Conservation (phyloP, 805 yeast species). For the Priceomyces melissophilus region DNA sequence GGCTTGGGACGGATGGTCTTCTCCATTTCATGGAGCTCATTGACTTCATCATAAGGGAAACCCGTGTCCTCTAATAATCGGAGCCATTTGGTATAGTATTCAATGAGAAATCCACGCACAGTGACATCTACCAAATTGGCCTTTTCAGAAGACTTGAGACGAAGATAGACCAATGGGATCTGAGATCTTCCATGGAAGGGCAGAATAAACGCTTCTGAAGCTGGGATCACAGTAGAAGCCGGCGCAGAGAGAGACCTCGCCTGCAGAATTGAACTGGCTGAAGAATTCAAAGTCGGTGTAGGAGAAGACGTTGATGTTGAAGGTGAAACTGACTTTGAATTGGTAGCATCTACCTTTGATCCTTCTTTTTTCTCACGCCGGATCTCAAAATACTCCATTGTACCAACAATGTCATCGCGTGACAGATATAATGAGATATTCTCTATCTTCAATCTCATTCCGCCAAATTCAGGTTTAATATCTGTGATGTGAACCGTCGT, state of each 20-base stretch:
- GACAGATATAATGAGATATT: conserved; percentile 16
- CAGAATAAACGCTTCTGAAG: conserved; percentile 15
- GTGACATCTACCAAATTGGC: conserved; percentile 38
- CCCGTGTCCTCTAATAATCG: conserved; percentile 19
- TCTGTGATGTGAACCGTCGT: conserved; percentile 14
- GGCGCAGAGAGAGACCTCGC: no score
- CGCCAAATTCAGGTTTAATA: conserved; percentile 25
- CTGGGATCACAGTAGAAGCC: not conserved
- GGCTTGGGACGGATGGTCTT: conserved; percentile 2
- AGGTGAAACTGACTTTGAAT: no score
- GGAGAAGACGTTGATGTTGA: no score
- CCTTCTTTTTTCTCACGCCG: conserved; percentile 11
- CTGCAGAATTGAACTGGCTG: no score
- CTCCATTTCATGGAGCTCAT: conserved; percentile 7
- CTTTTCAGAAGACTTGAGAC: conserved; percentile 18
- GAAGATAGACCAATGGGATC: conserved; percentile 23
- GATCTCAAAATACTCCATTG: conserved; percentile 14
- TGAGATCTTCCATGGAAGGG: conserved; percentile 17
- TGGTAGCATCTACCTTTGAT: not conserved
- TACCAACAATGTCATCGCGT: conserved; percentile 22
- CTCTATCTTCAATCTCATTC: conserved; percentile 11
- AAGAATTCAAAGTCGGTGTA: no score
- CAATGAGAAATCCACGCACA: conserved; percentile 46
- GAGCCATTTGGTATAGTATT: conserved; percentile 63
- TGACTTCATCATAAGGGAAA: not conserved